A percentile compares a stretch with the other conserved stretches of the same genome.
Conservation (phyloP, 306 rosid species). For the Dryas drummondii region DNA sequence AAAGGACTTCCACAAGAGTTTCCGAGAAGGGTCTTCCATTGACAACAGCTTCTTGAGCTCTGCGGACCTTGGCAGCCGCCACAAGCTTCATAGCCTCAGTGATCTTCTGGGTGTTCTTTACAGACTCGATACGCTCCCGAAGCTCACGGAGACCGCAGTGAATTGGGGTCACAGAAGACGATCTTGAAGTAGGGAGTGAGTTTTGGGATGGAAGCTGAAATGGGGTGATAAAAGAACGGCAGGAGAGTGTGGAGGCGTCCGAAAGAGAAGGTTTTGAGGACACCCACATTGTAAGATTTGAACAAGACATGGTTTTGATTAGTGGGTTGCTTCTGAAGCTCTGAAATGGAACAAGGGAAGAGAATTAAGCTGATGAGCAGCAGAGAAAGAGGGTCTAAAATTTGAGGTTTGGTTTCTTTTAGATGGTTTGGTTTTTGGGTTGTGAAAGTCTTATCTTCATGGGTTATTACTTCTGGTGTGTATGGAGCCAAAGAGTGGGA, state of each 20-base stretch:
- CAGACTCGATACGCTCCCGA: slow-evolving; percentile 67
- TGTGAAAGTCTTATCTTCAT: slow-evolving; percentile 29
- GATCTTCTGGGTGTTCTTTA: slow-evolving; percentile 84
- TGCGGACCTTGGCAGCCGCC: slow-evolving; percentile 88
- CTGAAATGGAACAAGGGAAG: neutral
- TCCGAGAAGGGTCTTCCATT: slow-evolving; percentile 88
- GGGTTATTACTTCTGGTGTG: slow-evolving; percentile 14
- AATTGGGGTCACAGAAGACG: slow-evolving; percentile 36
- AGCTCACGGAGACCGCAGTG: slow-evolving; percentile 80
- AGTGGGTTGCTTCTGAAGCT: slow-evolving; percentile 1
- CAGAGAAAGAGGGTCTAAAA: slow-evolving; percentile 27
- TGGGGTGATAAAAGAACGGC: slow-evolving; percentile 58
- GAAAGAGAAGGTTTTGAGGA: slow-evolving; percentile 64
- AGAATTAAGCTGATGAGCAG: neutral
- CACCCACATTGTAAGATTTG: slow-evolving; percentile 53
- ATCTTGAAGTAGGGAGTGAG: slow-evolving; percentile 30
- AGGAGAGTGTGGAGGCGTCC: slow-evolving; percentile 62
- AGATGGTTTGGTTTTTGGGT: slow-evolving; percentile 1
- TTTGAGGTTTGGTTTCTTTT: slow-evolving; percentile 10
- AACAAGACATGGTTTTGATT: slow-evolving; percentile 39
- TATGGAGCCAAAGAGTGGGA: slow-evolving; percentile 28
- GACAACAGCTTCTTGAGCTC: slow-evolving; percentile 94
- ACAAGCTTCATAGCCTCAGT: slow-evolving; percentile 98
- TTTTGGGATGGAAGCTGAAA: slow-evolving; percentile 60
- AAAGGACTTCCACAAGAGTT: slow-evolving; percentile 85